Evolutionary conservation across 441 rosid genomes (phyloP), one percentile per base, ranked within the genome.

Genomic region (Corymbia calophylla): DNA sequence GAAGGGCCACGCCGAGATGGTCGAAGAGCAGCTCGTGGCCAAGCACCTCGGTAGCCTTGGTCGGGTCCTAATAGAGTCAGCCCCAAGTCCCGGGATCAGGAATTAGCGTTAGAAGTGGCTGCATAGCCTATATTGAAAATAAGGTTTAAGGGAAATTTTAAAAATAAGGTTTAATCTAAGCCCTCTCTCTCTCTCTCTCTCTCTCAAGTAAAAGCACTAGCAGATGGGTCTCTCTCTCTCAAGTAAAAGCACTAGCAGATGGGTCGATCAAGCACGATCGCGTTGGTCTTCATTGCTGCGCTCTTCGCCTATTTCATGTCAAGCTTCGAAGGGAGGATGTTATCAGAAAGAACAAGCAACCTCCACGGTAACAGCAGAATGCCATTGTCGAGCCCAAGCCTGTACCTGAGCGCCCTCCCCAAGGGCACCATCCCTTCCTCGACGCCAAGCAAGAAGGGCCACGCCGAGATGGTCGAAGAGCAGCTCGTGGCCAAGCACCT

Each of bases 1-100:
- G 92, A 95, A 91, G 90, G 95, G 94, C 62, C 97, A 96, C 87
- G 93, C 95, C 86, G 89, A 92, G 44, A 91, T 94, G 53, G 90
- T 91, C 4, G 90, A 94, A 53, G 94, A 90, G 86, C 90, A 94
- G 91, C 94, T 95, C 91, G 92, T 94, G 29, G 91, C 91, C 25
- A 93, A 96, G 86, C 96, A 94, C 92, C 95, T 97, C 29, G 91
- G 92, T 25, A 58, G 90, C 90, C 91, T 94, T 81, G 94, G 95
- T 91, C 95, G 98, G 92, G 89, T 93, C 91, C 95, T 96, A 12
- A 25, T 39, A 12, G 87, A 56, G 39, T 96, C 98, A n/a, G 98
- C 96, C 90, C 99, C 99, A 3, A 96, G 99, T 89, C 98, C 99
- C 14, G 98, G 98, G 14, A 93, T 90, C 35, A 98, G 99, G 77